Percentiles rank a stretch among this genome's conserved stretches.
Conservation (phyloP, 306 rosid species). For the Cucurbita pepo region DNA sequence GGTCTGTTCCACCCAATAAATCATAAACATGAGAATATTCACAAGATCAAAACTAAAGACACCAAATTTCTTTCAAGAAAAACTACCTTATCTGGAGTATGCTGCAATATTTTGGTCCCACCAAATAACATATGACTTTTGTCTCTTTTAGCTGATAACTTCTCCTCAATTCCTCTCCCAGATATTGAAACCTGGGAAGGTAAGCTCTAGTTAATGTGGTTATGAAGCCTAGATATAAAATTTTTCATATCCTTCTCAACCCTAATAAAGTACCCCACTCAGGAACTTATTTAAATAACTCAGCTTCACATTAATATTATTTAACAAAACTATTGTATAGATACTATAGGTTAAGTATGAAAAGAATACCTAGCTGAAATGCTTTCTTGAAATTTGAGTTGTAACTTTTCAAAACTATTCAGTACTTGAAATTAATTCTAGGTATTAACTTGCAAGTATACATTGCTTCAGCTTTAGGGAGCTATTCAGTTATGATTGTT, state of each 20-base stretch:
- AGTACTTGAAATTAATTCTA: background rate
- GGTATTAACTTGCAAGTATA: background rate
- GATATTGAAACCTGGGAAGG: constrained; percentile 52
- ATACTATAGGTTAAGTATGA: background rate
- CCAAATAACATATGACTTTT: constrained; percentile 86
- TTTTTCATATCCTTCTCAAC: background rate
- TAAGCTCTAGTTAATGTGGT: constrained; percentile 1
- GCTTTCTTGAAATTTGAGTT: background rate
- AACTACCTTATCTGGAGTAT: constrained; percentile 80
- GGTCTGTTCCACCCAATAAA: constrained; percentile 41
- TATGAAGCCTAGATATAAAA: background rate
- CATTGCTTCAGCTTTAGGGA: background rate
- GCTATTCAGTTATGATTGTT: background rate
- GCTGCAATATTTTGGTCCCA: constrained; percentile 97
- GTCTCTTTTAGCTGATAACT: constrained; percentile 67
- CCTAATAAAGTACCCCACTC: background rate
- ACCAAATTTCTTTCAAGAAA: background rate
- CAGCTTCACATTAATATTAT: background rate
- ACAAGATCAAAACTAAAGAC: background rate
- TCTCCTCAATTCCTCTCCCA: constrained; percentile 63
- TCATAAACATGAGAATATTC: background rate
- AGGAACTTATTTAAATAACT: background rate
- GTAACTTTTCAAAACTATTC: background rate
- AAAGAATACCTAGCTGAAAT: too few relatives aligned
- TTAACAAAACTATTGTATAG: background rate